Evolutionary conservation across 139 green algal species (phyloP).

Genomic region (Chlamydomonas asymmetrica): DNA sequence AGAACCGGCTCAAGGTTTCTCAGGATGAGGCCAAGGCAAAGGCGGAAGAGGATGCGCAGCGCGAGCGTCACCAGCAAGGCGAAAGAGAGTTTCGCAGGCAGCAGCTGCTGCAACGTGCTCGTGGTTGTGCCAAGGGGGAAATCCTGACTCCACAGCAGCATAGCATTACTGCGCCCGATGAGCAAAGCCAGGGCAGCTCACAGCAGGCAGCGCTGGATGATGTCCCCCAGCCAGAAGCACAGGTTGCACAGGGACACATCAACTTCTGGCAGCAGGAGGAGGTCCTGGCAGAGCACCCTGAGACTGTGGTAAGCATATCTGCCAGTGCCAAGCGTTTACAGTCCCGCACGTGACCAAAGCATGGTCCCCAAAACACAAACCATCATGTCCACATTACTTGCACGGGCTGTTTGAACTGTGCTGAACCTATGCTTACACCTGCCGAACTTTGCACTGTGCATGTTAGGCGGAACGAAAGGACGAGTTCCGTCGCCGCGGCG

Average conservation of each 20-base stretch:
- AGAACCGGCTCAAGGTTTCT: constrained; percentile 74
- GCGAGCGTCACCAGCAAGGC: constrained; percentile 38
- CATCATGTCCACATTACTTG: too few species aligned
- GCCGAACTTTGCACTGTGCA: too few species aligned
- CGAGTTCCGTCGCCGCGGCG: constrained; percentile 51
- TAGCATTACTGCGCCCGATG: too few species aligned
- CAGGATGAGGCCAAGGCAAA: constrained; percentile 54
- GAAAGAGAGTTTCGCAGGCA: constrained; percentile 59
- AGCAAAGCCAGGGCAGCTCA: too few species aligned
- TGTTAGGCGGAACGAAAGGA: constrained; percentile 57
- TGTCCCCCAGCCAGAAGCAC: not conserved
- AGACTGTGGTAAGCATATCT: constrained; percentile 64
- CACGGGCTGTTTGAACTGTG: too few species aligned
- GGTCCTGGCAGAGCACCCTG: constrained; percentile 43
- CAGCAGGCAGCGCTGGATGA: not conserved
- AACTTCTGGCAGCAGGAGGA: constrained; percentile 64
- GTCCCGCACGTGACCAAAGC: too few species aligned
- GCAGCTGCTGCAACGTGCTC: constrained; percentile 53
- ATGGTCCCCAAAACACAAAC: too few species aligned
- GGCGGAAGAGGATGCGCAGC: constrained; percentile 34
- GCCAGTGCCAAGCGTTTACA: too few species aligned
- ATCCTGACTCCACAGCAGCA: too few species aligned
- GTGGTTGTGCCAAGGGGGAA: too few species aligned
- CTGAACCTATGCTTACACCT: too few species aligned
- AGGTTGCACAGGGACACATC: constrained; percentile 64